Evolutionary conservation across 2,329 filamentous ascomycete species (phyloP).

Genomic region (Huntiella bhutanensis): DNA sequence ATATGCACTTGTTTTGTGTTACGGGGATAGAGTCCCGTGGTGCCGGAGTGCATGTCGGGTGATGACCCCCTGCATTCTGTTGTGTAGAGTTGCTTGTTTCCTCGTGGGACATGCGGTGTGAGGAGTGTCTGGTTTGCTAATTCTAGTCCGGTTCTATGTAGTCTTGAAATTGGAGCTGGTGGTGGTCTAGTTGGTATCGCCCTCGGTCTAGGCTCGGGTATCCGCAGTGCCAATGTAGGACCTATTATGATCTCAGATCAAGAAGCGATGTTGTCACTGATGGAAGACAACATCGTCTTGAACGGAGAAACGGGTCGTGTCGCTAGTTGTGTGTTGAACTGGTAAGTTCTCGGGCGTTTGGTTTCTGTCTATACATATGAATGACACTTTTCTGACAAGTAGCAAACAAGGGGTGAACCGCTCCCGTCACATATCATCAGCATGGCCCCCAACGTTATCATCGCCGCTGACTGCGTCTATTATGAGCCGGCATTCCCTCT

Average conservation of each 20-base stretch:
- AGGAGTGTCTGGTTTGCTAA: neutral
- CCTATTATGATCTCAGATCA: slow-evolving; percentile 76
- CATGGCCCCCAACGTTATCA: slow-evolving; percentile 54
- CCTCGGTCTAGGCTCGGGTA: slow-evolving; percentile 31
- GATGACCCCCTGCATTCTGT: too few relatives aligned
- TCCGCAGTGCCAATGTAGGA: slow-evolving; percentile 18
- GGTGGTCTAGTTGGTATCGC: slow-evolving; percentile 66
- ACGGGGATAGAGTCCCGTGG: neutral
- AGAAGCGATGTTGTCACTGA: slow-evolving; percentile 63
- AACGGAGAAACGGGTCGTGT: slow-evolving; percentile 51
- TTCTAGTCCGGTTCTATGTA: slow-evolving; percentile 20
- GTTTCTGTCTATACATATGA: neutral
- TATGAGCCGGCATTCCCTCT: slow-evolving; percentile 90
- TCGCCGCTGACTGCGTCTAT: slow-evolving; percentile 96
- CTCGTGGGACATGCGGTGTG: neutral
- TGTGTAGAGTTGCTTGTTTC: neutral
- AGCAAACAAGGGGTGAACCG: slow-evolving; percentile 32
- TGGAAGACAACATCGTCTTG: slow-evolving; percentile 70
- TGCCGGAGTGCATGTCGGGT: too few relatives aligned
- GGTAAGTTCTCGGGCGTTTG: slow-evolving; percentile 32
- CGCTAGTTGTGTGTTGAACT: slow-evolving; percentile 56
- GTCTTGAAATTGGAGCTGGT: slow-evolving; percentile 80
- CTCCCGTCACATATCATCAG: slow-evolving; percentile 33
- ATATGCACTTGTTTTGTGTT: neutral
- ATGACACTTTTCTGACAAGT: too few relatives aligned